A percentile compares a stretch with the other conserved stretches of the same genome.
Evolutionary conservation across 1,284 basidiomycete species (phyloP).

Genomic region (Ceratorhiza oryzae-sativae): DNA sequence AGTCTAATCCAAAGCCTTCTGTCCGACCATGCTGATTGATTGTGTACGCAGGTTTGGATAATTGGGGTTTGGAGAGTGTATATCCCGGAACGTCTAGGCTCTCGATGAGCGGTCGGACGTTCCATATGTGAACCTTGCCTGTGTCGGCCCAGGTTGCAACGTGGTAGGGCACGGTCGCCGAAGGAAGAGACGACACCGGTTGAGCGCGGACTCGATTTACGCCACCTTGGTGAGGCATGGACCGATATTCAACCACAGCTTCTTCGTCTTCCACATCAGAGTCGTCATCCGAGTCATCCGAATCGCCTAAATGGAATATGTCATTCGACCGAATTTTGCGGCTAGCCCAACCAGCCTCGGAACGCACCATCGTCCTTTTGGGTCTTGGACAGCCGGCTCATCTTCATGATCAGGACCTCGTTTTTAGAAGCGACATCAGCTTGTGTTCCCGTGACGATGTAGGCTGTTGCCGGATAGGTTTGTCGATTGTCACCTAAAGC

Average conservation of each 20-base stretch:
- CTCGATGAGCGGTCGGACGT: slow-evolving; percentile 91
- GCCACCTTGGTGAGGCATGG: slow-evolving; percentile 88
- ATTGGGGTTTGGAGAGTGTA: slow-evolving; percentile 69
- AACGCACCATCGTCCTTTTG: slow-evolving; percentile 78
- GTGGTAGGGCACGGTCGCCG: slow-evolving; percentile 79
- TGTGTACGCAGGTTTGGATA: slow-evolving; percentile 77
- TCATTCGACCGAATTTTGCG: too few species aligned
- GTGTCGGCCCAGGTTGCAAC: slow-evolving; percentile 95
- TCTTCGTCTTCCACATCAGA: slow-evolving; percentile 86
- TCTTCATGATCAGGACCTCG: slow-evolving; percentile 85
- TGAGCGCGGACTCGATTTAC: slow-evolving; percentile 94
- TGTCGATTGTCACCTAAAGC: slow-evolving; percentile 88
- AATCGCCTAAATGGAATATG: slow-evolving; percentile 56
- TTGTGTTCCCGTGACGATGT: slow-evolving; percentile 89
- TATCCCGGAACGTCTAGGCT: slow-evolving; percentile 85
- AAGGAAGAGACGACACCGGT: slow-evolving; percentile 59
- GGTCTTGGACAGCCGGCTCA: slow-evolving; percentile 86
- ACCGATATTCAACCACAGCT: slow-evolving; percentile 89
- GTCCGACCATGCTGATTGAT: slow-evolving; percentile 80
- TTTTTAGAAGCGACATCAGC: slow-evolving; percentile 79
- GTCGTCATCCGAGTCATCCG: slow-evolving; percentile 78
- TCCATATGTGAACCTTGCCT: slow-evolving; percentile 96
- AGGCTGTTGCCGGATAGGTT: slow-evolving; percentile 88
- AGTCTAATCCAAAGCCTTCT: slow-evolving; percentile 99
- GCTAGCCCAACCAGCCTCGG: too few species aligned